Conservation (phyloP, 2,329 filamentous ascomycete genomes). For the Paradendryphiella salina region DNA sequence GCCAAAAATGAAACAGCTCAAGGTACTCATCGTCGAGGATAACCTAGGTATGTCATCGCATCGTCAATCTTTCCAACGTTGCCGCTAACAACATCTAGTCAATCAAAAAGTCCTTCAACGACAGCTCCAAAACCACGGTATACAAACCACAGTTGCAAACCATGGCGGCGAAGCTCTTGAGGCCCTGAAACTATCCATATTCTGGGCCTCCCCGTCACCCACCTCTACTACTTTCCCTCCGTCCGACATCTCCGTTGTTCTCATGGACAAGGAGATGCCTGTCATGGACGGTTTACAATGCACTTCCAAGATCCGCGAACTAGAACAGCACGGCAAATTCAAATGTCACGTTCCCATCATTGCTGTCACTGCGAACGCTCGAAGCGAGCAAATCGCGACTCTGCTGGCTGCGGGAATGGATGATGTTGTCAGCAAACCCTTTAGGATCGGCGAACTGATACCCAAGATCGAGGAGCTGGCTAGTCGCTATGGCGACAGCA, state of each 20-base stretch:
- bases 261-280: slow-evolving; percentile 50
- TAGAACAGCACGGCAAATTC: slow-evolving; percentile 43
- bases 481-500: slow-evolving; percentile 13
- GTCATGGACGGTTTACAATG: slow-evolving; percentile 49
- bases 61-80: not conserved
- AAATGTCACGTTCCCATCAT: slow-evolving; percentile 48
- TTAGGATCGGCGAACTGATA: slow-evolving; percentile 55
- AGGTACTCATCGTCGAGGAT: slow-evolving; percentile 51
- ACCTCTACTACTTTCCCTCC: slow-evolving; percentile 17
- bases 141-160: slow-evolving; percentile 53
- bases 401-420: slow-evolving; percentile 50
- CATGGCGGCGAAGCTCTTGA: slow-evolving; percentile 56
- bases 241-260: slow-evolving; percentile 37
- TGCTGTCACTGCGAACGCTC: slow-evolving; percentile 49
- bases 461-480: slow-evolving; percentile 57
- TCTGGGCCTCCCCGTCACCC: slow-evolving; percentile 43
- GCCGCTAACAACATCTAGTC: slow-evolving; percentile 38
- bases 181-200: slow-evolving; percentile 49
- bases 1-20: slow-evolving; percentile 26
- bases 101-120: slow-evolving; percentile 56
- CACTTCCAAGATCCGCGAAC: slow-evolving; percentile 44
- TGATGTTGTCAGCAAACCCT: slow-evolving; percentile 56
- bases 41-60: slow-evolving; percentile 37
- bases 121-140: slow-evolving; percentile 55
- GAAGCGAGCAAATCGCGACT: slow-evolving; percentile 48